Conservation (phyloP, 1,139 yeast genomes). For the Scheffersomyces segobiensis region DNA sequence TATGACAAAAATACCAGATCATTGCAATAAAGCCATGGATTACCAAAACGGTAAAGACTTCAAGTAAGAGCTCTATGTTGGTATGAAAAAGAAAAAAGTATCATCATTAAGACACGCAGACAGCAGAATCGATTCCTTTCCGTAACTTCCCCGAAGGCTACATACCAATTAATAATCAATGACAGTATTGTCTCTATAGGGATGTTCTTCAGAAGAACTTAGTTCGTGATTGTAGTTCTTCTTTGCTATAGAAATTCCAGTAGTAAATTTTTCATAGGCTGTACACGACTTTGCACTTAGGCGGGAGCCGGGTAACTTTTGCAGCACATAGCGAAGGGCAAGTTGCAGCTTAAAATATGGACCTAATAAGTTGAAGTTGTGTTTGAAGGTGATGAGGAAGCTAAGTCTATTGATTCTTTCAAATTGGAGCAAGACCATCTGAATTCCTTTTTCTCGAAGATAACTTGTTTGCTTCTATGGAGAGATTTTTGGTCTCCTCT, state of each 20-base stretch:
- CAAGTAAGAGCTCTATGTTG: slow-evolving; percentile 38
- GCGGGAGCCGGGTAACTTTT: not conserved
- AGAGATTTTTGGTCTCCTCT: too few species aligned
- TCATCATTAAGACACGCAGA: slow-evolving; percentile 17
- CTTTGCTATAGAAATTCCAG: not conserved
- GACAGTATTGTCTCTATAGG: not conserved
- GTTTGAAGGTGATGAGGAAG: too few species aligned
- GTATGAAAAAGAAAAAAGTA: slow-evolving; percentile 30
- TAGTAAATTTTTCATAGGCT: not conserved
- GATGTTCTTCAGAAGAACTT: not conserved
- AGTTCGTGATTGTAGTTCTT: not conserved
- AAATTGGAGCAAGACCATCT: too few species aligned
- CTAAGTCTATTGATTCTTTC: too few species aligned
- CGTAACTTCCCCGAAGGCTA: not conserved
- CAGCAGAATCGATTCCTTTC: not conserved
- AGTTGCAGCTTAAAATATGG: not conserved
- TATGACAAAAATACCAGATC: slow-evolving; percentile 53
- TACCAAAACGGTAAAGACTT: slow-evolving; percentile 45
- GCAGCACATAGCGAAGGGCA: not conserved
- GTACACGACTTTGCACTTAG: not conserved
- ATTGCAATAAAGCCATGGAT: slow-evolving; percentile 40
- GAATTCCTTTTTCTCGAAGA: too few species aligned
- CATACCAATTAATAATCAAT: not conserved
- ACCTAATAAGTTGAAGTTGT: too few species aligned
- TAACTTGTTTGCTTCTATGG: too few species aligned